Conservation (phyloP, 441 rosid species). For the Adansonia rubrostipa region DNA sequence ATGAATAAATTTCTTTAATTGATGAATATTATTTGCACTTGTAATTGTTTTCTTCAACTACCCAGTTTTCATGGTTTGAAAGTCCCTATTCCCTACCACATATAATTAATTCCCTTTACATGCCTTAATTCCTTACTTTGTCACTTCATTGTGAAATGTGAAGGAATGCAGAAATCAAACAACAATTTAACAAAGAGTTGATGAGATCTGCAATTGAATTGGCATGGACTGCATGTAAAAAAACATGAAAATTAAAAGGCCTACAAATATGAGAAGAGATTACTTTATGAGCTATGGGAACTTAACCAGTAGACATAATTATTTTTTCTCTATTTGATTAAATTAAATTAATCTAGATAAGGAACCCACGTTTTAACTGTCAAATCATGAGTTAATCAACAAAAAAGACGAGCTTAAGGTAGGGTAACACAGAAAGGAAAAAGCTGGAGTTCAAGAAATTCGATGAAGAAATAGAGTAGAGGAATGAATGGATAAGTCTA, state of each 20-base stretch:
- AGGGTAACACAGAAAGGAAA: not conserved
- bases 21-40: not conserved
- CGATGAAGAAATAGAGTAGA: not conserved
- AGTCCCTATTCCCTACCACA: not conserved
- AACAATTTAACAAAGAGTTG: not conserved
- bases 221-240: not conserved
- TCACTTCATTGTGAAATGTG: not conserved
- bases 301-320: not conserved
- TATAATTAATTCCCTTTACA: not conserved
- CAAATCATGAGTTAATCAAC: not conserved
- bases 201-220: not conserved
- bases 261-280: not conserved
- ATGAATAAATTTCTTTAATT: not conserved
- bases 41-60: not conserved
- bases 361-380: not conserved
- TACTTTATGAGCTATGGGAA: too few relatives aligned
- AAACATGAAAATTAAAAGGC: not conserved
- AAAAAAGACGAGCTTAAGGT: not conserved
- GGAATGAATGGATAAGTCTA: constrained; percentile 3
- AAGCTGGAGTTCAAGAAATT: not conserved
- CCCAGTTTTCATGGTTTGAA: not conserved
- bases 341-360: not conserved
- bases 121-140: not conserved
- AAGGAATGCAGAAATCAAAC: not conserved
- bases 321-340: too few relatives aligned